Conservation (phyloP, 345 rosid genomes). For the Pugionium dolabratum region DNA sequence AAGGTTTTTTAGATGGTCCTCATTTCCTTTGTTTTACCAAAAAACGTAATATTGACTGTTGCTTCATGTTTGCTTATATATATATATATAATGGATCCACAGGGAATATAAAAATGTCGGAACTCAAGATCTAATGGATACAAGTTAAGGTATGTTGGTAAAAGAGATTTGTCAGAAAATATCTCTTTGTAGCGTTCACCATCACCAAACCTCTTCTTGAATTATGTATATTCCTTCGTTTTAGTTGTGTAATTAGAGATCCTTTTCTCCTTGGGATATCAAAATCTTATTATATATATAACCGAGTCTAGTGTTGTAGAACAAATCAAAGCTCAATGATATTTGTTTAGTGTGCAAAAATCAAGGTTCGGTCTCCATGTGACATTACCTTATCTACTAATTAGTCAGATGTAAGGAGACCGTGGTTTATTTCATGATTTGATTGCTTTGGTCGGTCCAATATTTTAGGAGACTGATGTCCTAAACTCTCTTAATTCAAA, state of each 20-base stretch:
- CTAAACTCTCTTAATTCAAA: too few species aligned
- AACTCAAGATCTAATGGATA: conserved; percentile 16
- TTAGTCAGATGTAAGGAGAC: too few species aligned
- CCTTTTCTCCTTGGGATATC: not conserved
- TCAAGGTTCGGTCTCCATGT: too few species aligned
- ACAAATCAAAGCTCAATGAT: not conserved
- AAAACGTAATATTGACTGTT: too few species aligned
- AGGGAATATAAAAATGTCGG: conserved; percentile 23
- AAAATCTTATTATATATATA: conserved; percentile 8
- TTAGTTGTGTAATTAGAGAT: conserved; percentile 17
- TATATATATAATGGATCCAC: not conserved
- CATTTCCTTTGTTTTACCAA: too few species aligned
- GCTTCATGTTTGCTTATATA: too few species aligned
- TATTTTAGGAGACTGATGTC: too few species aligned
- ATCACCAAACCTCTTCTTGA: conserved; percentile 5
- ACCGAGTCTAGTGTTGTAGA: conserved; percentile 12
- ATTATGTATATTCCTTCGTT: conserved; percentile 28
- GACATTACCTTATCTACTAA: too few species aligned
- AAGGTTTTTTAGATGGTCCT: too few species aligned
- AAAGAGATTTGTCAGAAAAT: not conserved
- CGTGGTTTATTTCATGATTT: not conserved
- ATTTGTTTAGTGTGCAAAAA: not conserved
- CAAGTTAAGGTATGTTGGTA: conserved; percentile 13
- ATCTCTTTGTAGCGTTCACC: conserved; percentile 16
- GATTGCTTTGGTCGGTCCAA: conserved; percentile 21